These are phyloP conservation scores for Daldinia sp. DNA, from an alignment of 2,329 filamentous ascomycete genomes.

Conservation along the genomic window DNA sequence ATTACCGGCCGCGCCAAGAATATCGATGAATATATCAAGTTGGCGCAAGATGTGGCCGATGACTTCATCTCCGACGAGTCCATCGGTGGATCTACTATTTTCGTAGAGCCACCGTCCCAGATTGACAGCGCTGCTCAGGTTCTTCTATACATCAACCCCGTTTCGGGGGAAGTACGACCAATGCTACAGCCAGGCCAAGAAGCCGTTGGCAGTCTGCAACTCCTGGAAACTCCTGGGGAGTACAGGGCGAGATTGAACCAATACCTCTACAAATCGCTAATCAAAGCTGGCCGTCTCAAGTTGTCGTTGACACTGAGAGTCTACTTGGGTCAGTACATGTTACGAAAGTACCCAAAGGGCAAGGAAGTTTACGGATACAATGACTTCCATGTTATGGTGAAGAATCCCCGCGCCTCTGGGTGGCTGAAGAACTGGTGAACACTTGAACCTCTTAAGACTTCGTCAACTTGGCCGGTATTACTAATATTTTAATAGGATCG, in stretches of 20 bases:
- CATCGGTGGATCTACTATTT: constrained; percentile 23
- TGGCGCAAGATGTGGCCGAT: constrained; percentile 32
- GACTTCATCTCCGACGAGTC: constrained; percentile 28
- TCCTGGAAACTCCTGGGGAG: constrained; percentile 4
- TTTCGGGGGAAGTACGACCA: constrained; percentile 23
- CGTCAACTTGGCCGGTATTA: background rate
- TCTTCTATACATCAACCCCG: constrained; percentile 25
- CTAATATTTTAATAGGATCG: constrained; percentile 42
- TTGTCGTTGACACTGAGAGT: constrained; percentile 34
- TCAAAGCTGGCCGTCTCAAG: constrained; percentile 39
- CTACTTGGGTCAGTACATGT: constrained; percentile 41
- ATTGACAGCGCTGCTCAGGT: constrained; percentile 29
- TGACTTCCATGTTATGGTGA: constrained; percentile 44
- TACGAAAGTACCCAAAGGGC: constrained; percentile 35
- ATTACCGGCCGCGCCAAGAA: constrained; percentile 35
- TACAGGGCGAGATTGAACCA: constrained; percentile 34
- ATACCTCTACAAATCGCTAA: constrained; percentile 36
- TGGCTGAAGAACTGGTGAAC: constrained; percentile 39
- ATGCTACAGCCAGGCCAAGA: constrained; percentile 25
- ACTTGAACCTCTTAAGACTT: background rate
- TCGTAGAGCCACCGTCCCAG: constrained; percentile 44
- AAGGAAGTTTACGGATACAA: constrained; percentile 31
- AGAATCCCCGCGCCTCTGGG: constrained; percentile 40
- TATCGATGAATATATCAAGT: constrained; percentile 34
- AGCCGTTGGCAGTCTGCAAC: background rate